Evolutionary conservation across 768 basidiomycete species (phyloP), one percentile per base, ranked within the genome.

Genomic region (Suillus subluteus): DNA sequence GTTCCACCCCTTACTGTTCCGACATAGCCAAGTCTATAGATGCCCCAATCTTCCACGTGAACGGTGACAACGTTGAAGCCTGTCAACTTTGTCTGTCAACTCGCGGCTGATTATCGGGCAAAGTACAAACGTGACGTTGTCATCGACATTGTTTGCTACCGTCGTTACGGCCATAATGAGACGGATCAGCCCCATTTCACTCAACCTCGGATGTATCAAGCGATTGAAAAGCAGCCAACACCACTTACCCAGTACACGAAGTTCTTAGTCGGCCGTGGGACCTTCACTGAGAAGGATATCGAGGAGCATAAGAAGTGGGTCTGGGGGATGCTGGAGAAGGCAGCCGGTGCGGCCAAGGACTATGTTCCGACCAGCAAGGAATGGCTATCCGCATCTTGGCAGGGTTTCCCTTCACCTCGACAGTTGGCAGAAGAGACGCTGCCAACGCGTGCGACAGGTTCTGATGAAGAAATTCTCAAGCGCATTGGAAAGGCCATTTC

Each of bases 261-360:
- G 75, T 91, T 92, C 82, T 83, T 99, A 61, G 86, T 94, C 72
- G 90, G 89, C 62, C 94, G 98, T 65, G 91, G 91, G 35, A 95
- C 96, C 1, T 99, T 99, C 78, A 96, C 95, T 40, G 91, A 95
- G 78, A 90, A 91, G 79, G 96, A 99, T 74, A 94, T 98, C 62
- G 96, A 97, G 76, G 96, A 98, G 75, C 98, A 99, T 84, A 95
- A 95, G 85, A 93, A 91, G 73, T 99, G 98, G 98, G 98, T 99
- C 4, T 98, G 95, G 96, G 95, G 95, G 41, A 97, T 96, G 94
- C 84, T 99, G 65, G 98, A 99, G 80, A 96, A 91, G 79, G 95
- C 98, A 9, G 89, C 92, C n/a, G 88, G 86, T n/a, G 95, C 87
- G 11, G 86, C 94, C 15, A 98, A 98, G 82, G 95, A 98, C 76